Conservation (phyloP, 352 stramenopile species). For the Blastocystis sp. region DNA sequence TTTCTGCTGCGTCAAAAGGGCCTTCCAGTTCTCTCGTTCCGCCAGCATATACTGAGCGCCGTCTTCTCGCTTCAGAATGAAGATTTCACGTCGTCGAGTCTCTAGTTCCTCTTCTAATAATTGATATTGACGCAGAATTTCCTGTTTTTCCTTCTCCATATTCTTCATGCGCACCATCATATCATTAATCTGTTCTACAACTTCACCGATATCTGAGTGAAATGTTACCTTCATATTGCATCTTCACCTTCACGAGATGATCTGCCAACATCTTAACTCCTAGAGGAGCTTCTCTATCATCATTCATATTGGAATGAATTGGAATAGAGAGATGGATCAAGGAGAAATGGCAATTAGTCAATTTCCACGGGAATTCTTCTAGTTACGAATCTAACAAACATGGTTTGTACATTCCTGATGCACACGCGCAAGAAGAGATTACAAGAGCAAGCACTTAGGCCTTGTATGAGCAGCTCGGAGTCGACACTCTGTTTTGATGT, state of each 20-base stretch:
- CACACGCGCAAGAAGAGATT: slow-evolving; percentile 4
- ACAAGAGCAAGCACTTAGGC: background rate
- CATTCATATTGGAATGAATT: slow-evolving; percentile 1
- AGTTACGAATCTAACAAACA: background rate
- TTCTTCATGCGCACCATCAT: slow-evolving; percentile 36
- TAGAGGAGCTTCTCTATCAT: slow-evolving; percentile 27
- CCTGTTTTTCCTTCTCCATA: slow-evolving; percentile 60
- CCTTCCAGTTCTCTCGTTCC: slow-evolving; percentile 66
- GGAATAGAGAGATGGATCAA: background rate
- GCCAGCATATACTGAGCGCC: slow-evolving; percentile 29
- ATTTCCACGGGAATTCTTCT: background rate
- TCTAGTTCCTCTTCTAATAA: slow-evolving; percentile 55
- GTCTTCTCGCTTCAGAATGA: slow-evolving; percentile 51
- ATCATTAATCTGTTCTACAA: slow-evolving; percentile 59
- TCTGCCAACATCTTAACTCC: slow-evolving; percentile 67
- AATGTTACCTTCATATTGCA: slow-evolving; percentile 55
- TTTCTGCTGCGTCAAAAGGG: slow-evolving; percentile 37
- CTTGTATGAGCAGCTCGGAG: background rate
- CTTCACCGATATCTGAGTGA: background rate
- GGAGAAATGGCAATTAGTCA: background rate
- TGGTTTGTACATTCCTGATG: background rate
- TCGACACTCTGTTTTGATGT: slow-evolving; percentile 32
- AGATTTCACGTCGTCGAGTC: slow-evolving; percentile 28
- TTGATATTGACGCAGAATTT: slow-evolving; percentile 13
- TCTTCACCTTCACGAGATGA: slow-evolving; percentile 67